These are phyloP conservation scores for Pichia californica DNA, from an alignment of 805 yeast species.

Conservation along the genomic window DNA sequence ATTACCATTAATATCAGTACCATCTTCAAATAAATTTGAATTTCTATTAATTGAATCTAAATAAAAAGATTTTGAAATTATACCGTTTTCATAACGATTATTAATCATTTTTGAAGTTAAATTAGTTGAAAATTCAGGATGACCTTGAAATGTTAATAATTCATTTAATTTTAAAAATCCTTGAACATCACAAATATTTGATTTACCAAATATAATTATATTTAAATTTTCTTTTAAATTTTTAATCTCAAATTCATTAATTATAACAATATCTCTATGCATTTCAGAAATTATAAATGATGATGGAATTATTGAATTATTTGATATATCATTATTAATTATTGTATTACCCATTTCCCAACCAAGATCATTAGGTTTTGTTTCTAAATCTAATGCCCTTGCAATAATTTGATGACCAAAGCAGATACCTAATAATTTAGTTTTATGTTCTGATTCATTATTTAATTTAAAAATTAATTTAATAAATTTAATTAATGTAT, in stretches of 20 bases:
- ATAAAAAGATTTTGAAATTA: constrained; percentile 5
- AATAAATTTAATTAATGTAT: constrained; percentile 32
- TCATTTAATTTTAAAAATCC: constrained; percentile 52
- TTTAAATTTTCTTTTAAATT: constrained; percentile 29
- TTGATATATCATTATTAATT: constrained; percentile 24
- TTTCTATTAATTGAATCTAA: constrained; percentile 7
- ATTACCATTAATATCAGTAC: constrained; percentile 3
- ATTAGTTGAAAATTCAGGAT: constrained; percentile 65
- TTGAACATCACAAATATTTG: constrained; percentile 54
- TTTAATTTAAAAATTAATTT: constrained; percentile 12
- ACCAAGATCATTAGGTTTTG: constrained; percentile 52
- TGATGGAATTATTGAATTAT: constrained; percentile 8
- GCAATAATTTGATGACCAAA: constrained; percentile 83
- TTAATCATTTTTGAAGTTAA: constrained; percentile 16
- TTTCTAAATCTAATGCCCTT: constrained; percentile 56
- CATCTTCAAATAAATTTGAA: constrained; percentile 2
- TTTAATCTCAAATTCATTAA: constrained; percentile 18
- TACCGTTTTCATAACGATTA: constrained; percentile 6
- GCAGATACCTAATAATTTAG: constrained; percentile 68
- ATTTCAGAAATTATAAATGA: constrained; percentile 39
- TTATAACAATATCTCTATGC: constrained; percentile 51
- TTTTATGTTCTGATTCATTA: constrained; percentile 15
- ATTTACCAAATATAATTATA: constrained; percentile 43
- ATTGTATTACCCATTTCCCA: constrained; percentile 64
- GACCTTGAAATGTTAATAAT: constrained; percentile 76